Evolutionary conservation across 371 early-diverging fungal genomes (phyloP), one percentile per base, ranked within the genome.

Genomic region (Circinella umbellata): DNA sequence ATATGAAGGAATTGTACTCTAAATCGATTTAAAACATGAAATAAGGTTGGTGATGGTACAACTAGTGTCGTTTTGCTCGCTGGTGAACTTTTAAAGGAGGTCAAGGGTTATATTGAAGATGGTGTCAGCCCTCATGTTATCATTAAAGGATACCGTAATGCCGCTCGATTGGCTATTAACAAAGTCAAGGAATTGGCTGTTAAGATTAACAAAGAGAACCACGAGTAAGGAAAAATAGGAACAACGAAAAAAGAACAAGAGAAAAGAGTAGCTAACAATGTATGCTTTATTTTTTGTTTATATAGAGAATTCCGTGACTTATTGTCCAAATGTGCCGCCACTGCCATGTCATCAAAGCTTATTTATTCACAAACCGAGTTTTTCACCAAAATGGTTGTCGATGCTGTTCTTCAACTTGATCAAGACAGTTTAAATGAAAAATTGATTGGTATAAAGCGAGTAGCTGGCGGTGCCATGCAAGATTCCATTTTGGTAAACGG

Each of bases 341-440:
- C 99, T 4, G 93, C 97, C 82, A 95, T 99, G 95, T 98, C 94
- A 60, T 99, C 99, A 60, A 99, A 99, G 84, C 85, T 99, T 70
- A 97, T 99, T 73, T 95, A 96, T 74, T 94, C 96, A 51, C 97
- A 99, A 77, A 94, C 95, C 80, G 95, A 95, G 48, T 98, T 99
- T 77, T 99, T 99, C 85, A 95, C 96, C 68, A 92, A 96, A 82
- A 96, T 99, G 95, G 97, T 99, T 4, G 98, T 99, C n/a, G 96
- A 99, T 77, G 96, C 99, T 46, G 97, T 99, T 20, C 76, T 96
- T 75, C 88, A 86, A 49, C 86, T 98, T 76, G 99, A 99, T 83
- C 96, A 96, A 81, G 92, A 92, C 18, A 93, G 93, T 57, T 85
- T 98, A 76, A 94, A 96, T 85, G 96, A 98, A 80, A 88, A 88